Conservation (phyloP, 139 green algal species). For the Closterium sp. region DNA sequence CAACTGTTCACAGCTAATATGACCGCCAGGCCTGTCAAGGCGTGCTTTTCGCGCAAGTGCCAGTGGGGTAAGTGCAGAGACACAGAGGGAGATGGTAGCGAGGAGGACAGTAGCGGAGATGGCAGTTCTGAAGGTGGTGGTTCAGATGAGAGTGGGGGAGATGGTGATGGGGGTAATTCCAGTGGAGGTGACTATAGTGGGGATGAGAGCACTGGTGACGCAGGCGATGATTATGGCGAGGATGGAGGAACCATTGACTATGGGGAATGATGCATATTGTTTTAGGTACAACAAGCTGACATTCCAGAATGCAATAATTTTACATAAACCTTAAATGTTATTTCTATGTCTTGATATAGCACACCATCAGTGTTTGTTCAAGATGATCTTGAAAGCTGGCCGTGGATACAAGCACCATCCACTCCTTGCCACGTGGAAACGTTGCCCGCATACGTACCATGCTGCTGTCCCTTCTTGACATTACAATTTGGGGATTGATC, state of each 20-base stretch:
- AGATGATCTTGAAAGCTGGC: too few species aligned
- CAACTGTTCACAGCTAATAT: neutral
- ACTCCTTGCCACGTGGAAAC: too few species aligned
- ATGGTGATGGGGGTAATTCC: neutral
- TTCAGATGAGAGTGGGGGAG: neutral
- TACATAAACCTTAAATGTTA: too few species aligned
- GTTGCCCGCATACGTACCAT: too few species aligned
- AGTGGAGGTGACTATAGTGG: neutral
- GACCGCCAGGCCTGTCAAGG: neutral
- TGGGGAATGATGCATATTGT: neutral
- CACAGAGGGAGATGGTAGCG: neutral
- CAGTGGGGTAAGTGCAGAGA: neutral
- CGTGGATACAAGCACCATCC: too few species aligned
- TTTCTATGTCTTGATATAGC: too few species aligned
- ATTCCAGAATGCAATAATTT: too few species aligned
- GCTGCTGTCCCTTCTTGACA: too few species aligned
- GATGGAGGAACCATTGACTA: neutral
- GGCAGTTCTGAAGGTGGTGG: neutral
- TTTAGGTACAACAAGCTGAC: too few species aligned
- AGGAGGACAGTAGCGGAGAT: neutral
- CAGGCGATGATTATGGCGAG: neutral
- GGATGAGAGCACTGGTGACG: neutral
- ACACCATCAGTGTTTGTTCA: too few species aligned
- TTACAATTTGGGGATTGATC: too few species aligned
- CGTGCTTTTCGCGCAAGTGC: neutral